Conservation (phyloP, 176 grass and related monocot genomes). For the sorghum (Sorghum bicolor) region DNA sequence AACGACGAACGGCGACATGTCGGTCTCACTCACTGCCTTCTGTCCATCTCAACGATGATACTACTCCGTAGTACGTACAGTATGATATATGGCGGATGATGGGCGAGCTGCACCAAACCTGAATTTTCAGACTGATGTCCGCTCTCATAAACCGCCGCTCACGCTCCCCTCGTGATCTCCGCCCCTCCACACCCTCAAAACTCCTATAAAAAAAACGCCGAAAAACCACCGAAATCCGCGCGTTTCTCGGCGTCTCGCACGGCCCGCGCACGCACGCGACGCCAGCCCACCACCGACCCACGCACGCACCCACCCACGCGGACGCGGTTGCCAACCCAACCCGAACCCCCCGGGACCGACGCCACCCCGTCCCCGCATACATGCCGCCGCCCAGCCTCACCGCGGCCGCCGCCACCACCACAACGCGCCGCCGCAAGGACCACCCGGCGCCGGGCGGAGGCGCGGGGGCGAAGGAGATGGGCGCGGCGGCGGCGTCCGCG, state of each 20-base stretch:
- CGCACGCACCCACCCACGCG: neutral
- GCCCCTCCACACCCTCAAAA: neutral
- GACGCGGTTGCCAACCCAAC: neutral
- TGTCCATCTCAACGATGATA: no score
- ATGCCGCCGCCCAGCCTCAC: conserved; percentile 51
- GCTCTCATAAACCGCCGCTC: neutral
- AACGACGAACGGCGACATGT: no score
- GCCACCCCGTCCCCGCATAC: neutral
- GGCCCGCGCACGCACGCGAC: neutral
- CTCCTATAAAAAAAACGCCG: neutral
- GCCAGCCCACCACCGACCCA: neutral
- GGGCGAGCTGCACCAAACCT: neutral
- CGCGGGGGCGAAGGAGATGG: neutral
- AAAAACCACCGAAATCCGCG: neutral
- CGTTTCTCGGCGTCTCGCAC: neutral
- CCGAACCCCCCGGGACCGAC: neutral
- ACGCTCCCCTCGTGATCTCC: neutral
- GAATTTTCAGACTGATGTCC: neutral
- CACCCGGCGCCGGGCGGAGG: neutral
- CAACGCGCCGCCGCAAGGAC: conserved; percentile 8
- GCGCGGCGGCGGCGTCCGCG: neutral
- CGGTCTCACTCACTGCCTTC: no score
- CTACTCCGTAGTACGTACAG: no score
- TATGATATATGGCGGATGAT: no score
- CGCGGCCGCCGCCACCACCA: neutral